Evolutionary conservation across 2,329 filamentous ascomycete species (phyloP).

Genomic region (Hypoxylon sp.): DNA sequence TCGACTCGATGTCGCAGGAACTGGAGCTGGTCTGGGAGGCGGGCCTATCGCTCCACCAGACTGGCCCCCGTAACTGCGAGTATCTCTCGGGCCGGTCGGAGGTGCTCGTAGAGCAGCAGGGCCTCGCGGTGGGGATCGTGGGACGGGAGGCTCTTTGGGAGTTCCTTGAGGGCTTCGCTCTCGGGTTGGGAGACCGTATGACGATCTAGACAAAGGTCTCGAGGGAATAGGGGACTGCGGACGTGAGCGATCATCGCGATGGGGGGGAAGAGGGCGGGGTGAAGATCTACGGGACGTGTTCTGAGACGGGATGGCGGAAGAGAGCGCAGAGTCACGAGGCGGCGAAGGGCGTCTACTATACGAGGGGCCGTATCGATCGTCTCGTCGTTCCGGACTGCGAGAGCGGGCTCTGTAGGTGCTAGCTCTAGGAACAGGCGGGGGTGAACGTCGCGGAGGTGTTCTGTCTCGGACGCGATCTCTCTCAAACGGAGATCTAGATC

Average conservation of each 20-base stretch:
- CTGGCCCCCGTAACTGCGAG: constrained; percentile 54
- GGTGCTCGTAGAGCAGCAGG: constrained; percentile 68
- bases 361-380: constrained; percentile 58
- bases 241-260: constrained; percentile 64
- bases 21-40: constrained; percentile 54
- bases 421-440: constrained; percentile 59
- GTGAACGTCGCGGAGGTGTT: constrained; percentile 56
- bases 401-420: constrained; percentile 68
- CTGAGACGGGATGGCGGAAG: constrained; percentile 67
- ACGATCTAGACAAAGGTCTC: constrained; percentile 53
- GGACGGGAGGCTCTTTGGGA: constrained; percentile 47
- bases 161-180: constrained; percentile 51
- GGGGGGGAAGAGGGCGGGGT: constrained; percentile 64
- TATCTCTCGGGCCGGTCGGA: constrained; percentile 64
- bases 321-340: constrained; percentile 64
- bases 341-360: constrained; percentile 65
- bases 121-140: constrained; percentile 67
- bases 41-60: constrained; percentile 50
- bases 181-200: constrained; percentile 47
- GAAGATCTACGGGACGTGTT: constrained; percentile 67
- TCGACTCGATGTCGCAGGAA: constrained; percentile 46
- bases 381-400: constrained; percentile 66
- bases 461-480: constrained; percentile 61
- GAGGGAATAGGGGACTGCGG: constrained; percentile 59
- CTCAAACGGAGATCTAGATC: constrained; percentile 69